Percentiles rank a stretch among this genome's conserved stretches.
Evolutionary conservation across 148 eudicot genomes (phyloP).

Genomic region (Persicaria maculosa): DNA sequence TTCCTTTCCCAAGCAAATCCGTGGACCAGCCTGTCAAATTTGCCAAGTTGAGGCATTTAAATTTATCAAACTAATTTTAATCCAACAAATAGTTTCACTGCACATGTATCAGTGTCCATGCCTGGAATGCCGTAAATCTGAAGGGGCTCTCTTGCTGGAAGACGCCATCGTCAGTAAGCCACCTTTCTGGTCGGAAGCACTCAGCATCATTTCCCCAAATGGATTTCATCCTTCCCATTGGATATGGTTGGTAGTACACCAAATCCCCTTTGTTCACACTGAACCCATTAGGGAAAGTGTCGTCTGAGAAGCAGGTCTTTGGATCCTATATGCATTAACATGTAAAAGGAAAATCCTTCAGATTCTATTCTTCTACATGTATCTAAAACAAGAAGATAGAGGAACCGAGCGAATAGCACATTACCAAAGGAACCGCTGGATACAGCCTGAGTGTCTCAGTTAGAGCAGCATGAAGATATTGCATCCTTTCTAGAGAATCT

Average conservation of each 20-base stretch:
- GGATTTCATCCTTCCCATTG: conserved; percentile 79
- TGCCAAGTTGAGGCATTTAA: neutral
- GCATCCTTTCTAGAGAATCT: conserved; percentile 62
- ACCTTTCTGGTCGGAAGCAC: conserved; percentile 65
- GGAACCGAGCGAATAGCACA: neutral
- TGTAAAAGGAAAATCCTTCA: neutral
- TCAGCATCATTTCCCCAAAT: conserved; percentile 82
- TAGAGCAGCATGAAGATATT: conserved; percentile 67
- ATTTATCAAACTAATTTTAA: no score
- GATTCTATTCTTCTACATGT: no score
- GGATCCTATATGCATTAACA: conserved; percentile 30
- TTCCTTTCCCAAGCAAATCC: conserved; percentile 58
- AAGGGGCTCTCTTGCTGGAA: conserved; percentile 67
- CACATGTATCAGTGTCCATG: neutral
- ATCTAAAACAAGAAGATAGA: neutral
- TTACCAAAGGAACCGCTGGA: conserved; percentile 82
- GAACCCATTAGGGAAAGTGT: conserved; percentile 67
- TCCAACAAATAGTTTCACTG: neutral
- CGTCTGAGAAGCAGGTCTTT: conserved; percentile 62
- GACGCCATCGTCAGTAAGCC: conserved; percentile 59
- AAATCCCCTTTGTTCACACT: conserved; percentile 65
- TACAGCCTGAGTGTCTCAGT: conserved; percentile 75
- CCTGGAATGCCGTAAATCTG: conserved; percentile 81
- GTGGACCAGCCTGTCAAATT: conserved; percentile 44
- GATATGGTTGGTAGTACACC: conserved; percentile 66